phyloP scores from a whole-genome alignment of 75 land plant genomes.

The Adiantum capillusveneris region DNA sequence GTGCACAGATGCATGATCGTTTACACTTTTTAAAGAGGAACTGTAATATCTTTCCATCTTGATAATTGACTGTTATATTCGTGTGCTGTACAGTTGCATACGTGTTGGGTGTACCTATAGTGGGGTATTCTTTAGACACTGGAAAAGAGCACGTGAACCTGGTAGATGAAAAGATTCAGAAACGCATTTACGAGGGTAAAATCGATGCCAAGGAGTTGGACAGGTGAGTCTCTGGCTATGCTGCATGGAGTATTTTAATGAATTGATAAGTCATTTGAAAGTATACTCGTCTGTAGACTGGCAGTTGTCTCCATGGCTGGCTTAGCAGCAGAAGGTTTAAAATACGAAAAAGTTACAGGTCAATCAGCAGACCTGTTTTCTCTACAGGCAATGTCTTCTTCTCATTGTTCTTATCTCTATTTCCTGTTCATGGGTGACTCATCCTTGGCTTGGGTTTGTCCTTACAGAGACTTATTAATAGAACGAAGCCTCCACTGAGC shows the following conservation, averaged over 20 bases:
- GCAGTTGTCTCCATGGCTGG: constrained; percentile 99
- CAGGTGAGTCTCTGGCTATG: constrained; percentile 33
- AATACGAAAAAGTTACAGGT: constrained; percentile 86
- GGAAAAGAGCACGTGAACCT: constrained; percentile 96
- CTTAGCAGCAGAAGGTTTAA: constrained; percentile 85
- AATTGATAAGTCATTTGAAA: too few species aligned
- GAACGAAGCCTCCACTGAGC: constrained; percentile 64
- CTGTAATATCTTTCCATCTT: too few species aligned
- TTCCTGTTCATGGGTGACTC: constrained; percentile 5
- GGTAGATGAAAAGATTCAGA: constrained; percentile 66
- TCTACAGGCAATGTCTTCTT: constrained; percentile 47
- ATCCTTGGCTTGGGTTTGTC: background rate
- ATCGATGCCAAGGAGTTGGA: constrained; percentile 82
- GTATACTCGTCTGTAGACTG: constrained; percentile 32
- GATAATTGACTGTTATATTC: background rate
- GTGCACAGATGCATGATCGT: too few species aligned
- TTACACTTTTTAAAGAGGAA: background rate
- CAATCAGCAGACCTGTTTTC: constrained; percentile 94
- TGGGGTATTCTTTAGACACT: constrained; percentile 81
- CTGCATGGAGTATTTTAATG: too few species aligned
- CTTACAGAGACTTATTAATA: constrained; percentile 73
- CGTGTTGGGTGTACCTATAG: constrained; percentile 77
- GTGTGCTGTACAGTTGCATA: constrained; percentile 53
- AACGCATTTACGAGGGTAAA: constrained; percentile 70
- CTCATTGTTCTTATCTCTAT: background rate